Evolutionary conservation across 2,329 filamentous ascomycete species (phyloP), one percentile per base, ranked within the genome.

Genomic region (Hymenoscyphus occultus): DNA sequence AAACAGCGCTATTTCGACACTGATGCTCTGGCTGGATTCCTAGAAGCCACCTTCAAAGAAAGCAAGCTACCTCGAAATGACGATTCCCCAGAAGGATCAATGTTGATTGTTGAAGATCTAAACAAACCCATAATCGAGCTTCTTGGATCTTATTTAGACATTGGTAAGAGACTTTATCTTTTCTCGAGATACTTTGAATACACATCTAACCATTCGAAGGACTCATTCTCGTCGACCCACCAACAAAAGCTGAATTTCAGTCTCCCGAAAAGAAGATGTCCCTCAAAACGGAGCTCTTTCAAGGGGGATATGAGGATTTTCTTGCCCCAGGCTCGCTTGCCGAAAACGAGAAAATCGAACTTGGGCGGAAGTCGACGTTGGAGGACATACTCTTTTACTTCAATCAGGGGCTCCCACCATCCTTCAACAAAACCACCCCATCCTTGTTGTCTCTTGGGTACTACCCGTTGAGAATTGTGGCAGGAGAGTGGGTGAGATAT

Each of bases 261-360:
- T 60, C 35, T 16, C 35, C 32, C 51, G 56, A 59, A 12, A 60
- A 60, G 35, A 28, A 58, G 42, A 39, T 60, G 5, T 31, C 58
- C 22, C 28, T 61, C 5, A 28, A n/a, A n/a, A 51, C 48, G 62
- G 54, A 56, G 32, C 56, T 39, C 10, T 64, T 67, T 39, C 62
- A 59, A 31, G 65, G 65, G 2, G 62, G 65, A 28, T 64, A 56
- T 57, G 62, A 64, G 56, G 62, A 67, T 39, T 67, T 62, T 40
- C 39, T 48, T 5, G 22, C 45, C 10, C 59, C 40, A 12, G 48
- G 56, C 5, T 54, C 58, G 12, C 42, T 61, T 22, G 6, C 51
- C 32, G 57, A 64, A 2, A 9, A 16, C n/a, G 39, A 60, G 28
- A 7, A 16, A 7, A 22, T 14, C 7, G 19, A 16, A 28, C 54